Evolutionary conservation across 805 yeast species (phyloP), one percentile per base, ranked within the genome.

Genomic region (Candida ulmi): DNA sequence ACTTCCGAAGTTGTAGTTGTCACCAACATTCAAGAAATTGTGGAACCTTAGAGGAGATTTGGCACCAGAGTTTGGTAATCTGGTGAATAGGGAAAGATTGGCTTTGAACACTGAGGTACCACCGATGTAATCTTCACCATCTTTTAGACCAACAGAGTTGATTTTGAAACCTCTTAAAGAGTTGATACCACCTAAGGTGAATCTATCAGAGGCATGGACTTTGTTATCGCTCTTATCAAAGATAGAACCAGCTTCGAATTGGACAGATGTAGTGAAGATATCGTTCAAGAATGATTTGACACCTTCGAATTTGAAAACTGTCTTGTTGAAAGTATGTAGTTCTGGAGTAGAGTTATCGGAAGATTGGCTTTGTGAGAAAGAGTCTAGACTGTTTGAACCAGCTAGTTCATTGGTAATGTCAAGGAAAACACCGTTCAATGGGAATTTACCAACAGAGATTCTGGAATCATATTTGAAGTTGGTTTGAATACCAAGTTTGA

Each of bases 131-230:
- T 73, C 78, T 6, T 50, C 50, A 2, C 62, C 65, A 36, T 63
- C 73, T 39, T 71, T 63, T 1, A 69, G 61, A 29, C 87, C 84
- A 35, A 80, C 66, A 6, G 79, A 65, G 57, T 78, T 78, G 37
- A 71, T 58, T n/a, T 72, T 63, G 58, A 81, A 83, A 1, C 90
- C 91, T 44, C 75, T 68, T 37, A 84, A 69, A 7, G 78, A 74
- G 36, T 69, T 62, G 19, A 72, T 61, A 0, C 93, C 95, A 13
- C 93, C 88, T 37, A 86, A 66, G 55, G 76, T 81, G 55, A 87
- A 85, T 44, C 80, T 69, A 57, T 88, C 96, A 41, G 78, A 68
- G 28, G 79, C 57, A 51, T 83, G 88, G 1, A 85, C 62, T 39
- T 35, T 42, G 11, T 63, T 54, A 34, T 55, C 55, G 3, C 51